A percentile compares a stretch with the other conserved stretches of the same genome.
Evolutionary conservation across 2,329 filamentous ascomycete genomes (phyloP).

Genomic region (Parafenestella ontariensis): DNA sequence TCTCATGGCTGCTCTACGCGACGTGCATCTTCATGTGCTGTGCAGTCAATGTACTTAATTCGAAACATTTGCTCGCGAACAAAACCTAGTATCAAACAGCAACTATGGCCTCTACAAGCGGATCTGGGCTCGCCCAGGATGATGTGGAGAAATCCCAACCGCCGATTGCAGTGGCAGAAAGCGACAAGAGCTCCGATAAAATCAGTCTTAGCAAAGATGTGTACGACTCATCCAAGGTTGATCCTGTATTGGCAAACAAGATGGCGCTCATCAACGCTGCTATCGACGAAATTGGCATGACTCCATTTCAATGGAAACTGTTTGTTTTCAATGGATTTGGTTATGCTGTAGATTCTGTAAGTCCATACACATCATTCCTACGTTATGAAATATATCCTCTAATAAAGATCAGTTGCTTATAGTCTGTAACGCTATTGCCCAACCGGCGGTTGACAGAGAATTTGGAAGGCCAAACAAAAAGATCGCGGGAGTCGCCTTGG

Average conservation of each 20-base stretch:
- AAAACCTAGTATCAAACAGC: too few relatives aligned
- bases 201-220: conserved; percentile 7
- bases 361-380: too few relatives aligned
- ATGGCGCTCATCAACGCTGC: conserved; percentile 47
- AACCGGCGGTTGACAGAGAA: conserved; percentile 37
- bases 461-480: conserved; percentile 23
- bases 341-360: conserved; percentile 44
- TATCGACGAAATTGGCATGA: conserved; percentile 68
- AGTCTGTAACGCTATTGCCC: conserved; percentile 46
- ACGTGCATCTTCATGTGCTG: too few relatives aligned
- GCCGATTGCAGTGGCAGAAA: not conserved
- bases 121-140: too few relatives aligned
- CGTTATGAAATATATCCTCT: too few relatives aligned
- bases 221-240: conserved; percentile 32
- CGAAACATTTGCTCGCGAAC: too few relatives aligned
- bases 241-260: conserved; percentile 50
- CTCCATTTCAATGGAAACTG: conserved; percentile 64
- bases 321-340: conserved; percentile 70
- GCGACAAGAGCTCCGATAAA: conserved; percentile 6
- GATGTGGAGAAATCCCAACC: not conserved
- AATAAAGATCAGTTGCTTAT: conserved; percentile 35
- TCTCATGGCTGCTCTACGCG: too few relatives aligned
- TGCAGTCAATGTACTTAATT: too few relatives aligned
- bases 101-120: too few relatives aligned
- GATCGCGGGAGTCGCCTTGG: conserved; percentile 47